These are phyloP conservation scores for Pythium periplocum DNA, from an alignment of 352 stramenopile genomes.

Conservation along the genomic window DNA sequence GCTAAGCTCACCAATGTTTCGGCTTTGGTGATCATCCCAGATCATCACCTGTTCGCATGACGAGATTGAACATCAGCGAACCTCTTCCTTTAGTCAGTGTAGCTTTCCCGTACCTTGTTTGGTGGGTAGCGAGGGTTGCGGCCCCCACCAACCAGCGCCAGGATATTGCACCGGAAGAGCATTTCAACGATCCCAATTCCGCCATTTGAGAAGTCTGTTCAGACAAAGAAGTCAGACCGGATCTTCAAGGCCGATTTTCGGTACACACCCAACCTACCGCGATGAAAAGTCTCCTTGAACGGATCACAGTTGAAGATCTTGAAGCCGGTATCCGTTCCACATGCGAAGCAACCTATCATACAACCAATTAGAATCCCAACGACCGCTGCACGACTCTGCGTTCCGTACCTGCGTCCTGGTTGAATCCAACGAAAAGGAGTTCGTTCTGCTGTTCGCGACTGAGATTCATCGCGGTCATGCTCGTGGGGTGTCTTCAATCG, in stretches of 20 bases:
- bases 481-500: too few relatives aligned
- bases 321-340: constrained; percentile 95
- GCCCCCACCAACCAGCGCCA: constrained; percentile 92
- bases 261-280: constrained; percentile 37
- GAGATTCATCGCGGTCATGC: constrained; percentile 56
- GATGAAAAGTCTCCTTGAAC: constrained; percentile 96
- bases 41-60: constrained; percentile 91
- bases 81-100: neutral
- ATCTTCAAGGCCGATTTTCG: too few relatives aligned
- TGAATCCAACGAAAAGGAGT: constrained; percentile 94
- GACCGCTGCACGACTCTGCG: neutral
- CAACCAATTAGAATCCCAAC: neutral
- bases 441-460: constrained; percentile 89
- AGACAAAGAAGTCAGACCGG: neutral
- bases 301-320: constrained; percentile 98
- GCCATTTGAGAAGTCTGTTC: constrained; percentile 88
- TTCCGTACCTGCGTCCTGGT: constrained; percentile 89
- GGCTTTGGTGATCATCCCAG: constrained; percentile 98
- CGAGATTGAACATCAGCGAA: neutral
- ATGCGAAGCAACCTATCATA: constrained; percentile 87
- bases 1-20: constrained; percentile 96
- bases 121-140: constrained; percentile 91
- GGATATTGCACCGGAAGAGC: constrained; percentile 99
- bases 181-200: constrained; percentile 99
- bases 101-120: constrained; percentile 82